Evolutionary conservation across 2,329 filamentous ascomycete genomes (phyloP), one percentile per base, ranked within the genome.

Genomic region (Monosporascus sp.): DNA sequence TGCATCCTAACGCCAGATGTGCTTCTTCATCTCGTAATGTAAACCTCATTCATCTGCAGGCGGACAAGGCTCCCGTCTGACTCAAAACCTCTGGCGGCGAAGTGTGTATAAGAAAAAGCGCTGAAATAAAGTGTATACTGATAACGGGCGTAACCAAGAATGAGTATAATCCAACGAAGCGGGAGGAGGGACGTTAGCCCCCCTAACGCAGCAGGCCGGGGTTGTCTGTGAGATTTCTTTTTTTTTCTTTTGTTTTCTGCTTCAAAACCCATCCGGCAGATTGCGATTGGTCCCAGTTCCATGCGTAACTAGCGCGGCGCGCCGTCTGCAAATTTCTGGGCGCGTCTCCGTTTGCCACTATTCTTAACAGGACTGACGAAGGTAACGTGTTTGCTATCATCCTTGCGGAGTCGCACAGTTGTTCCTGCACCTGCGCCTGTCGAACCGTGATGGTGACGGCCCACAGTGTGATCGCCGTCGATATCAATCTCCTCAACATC

Each of bases 401-500:
- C 77, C 65, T 81, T 81, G 57, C 78, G 76, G 27, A 82, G 69
- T 54, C 77, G 75, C 53, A 80, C 72, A 9, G 75, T 69, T 9
- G 70, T 68, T 37, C 66, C 65, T 2, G 68, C 51, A 26, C 72
- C 72, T 41, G 64, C 58, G n/a, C 59, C 63, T 38, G 62, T 63
- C 19, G 68, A 60, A 14, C 69, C 72, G 26, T 75, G 65, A 55
- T 72, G 70, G 52, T 73, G 75, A 27, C 75, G 72, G 24, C 74
- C 59, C 38, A 57, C 63, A 48, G 79, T 74, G 55, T 78, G 72
- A 44, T 82, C 81, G 52, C 84, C 81, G 47, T 84, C 82, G 20
- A 84, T 73, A 27, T 78, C 78, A 53, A 86, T 84, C 61, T 86
- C 83, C 27, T 82, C 78, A 40, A 85, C 77, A 61, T 85, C 82